These are phyloP conservation scores for Stropharia rugosoannulata DNA, from an alignment of 768 basidiomycete genomes.

Conservation along the genomic window DNA sequence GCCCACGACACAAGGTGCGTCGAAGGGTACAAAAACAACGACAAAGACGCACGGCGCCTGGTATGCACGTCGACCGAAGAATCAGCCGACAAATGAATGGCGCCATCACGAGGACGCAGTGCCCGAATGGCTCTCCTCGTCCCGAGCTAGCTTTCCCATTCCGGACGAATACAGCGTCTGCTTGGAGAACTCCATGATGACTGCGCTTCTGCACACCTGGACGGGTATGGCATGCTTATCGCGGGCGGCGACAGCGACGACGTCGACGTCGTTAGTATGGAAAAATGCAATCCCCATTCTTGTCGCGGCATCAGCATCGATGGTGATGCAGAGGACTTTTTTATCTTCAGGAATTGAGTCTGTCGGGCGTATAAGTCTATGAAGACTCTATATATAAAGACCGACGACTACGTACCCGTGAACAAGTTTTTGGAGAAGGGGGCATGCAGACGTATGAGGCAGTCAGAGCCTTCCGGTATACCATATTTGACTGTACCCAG, in stretches of 20 bases:
- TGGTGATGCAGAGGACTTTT: slow-evolving; percentile 16
- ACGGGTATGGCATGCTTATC: slow-evolving; percentile 15
- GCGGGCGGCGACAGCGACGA: slow-evolving; percentile 16
- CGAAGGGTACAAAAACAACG: too few relatives aligned
- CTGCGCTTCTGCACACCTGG: slow-evolving; percentile 14
- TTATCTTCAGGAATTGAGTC: slow-evolving; percentile 12
- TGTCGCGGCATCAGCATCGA: slow-evolving; percentile 17
- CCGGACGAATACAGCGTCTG: background rate
- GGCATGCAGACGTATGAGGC: slow-evolving; percentile 20
- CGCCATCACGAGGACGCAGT: background rate
- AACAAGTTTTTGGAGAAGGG: slow-evolving; percentile 8
- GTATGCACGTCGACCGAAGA: background rate
- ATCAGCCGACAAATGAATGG: background rate
- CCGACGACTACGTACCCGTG: slow-evolving; percentile 6
- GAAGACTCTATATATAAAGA: background rate
- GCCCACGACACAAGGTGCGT: too few relatives aligned
- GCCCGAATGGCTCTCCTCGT: too few relatives aligned
- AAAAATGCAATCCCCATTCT: slow-evolving; percentile 21
- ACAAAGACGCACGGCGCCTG: background rate
- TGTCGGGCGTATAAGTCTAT: background rate
- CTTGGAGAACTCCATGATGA: slow-evolving; percentile 14
- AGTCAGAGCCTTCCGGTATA: slow-evolving; percentile 24
- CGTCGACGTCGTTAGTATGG: slow-evolving; percentile 6
- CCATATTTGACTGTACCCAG: slow-evolving; percentile 13
- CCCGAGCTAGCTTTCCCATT: background rate